A percentile compares a stretch with the other conserved stretches of the same genome.
Evolutionary conservation across 2,329 filamentous ascomycete genomes (phyloP).

Genomic region (Fusarium equiseti): DNA sequence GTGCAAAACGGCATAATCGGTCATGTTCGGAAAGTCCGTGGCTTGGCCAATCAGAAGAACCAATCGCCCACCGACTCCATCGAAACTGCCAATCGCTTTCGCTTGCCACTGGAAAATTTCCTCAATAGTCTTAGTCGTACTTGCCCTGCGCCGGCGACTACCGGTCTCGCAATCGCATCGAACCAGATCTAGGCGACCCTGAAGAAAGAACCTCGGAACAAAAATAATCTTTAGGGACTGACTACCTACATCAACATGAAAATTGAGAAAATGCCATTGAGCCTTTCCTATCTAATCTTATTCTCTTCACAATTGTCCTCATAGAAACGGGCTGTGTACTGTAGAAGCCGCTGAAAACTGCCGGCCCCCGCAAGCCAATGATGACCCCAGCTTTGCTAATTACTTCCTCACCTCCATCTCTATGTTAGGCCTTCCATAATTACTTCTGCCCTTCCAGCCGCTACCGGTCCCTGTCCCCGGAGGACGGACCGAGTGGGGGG

Average conservation of each 20-base stretch:
- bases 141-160: slow-evolving; percentile 26
- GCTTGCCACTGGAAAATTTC: slow-evolving; percentile 27
- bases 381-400: slow-evolving; percentile 47
- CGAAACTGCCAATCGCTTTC: slow-evolving; percentile 25
- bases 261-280: not conserved
- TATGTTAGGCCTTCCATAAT: not conserved
- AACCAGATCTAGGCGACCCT: slow-evolving; percentile 15
- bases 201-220: slow-evolving; percentile 12
- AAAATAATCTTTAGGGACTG: not conserved
- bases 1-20: slow-evolving; percentile 39
- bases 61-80: not conserved
- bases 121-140: slow-evolving; percentile 19
- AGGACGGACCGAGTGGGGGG: slow-evolving; percentile 30
- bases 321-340: not conserved
- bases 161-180: slow-evolving; percentile 18
- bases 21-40: slow-evolving; percentile 43
- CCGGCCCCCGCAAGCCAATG: slow-evolving; percentile 43
- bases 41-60: slow-evolving; percentile 11
- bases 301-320: not conserved
- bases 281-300: not conserved
- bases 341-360: slow-evolving; percentile 17
- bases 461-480: slow-evolving; percentile 16
- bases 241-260: not conserved
- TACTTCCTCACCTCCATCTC: slow-evolving; percentile 7
- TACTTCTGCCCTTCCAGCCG: slow-evolving; percentile 14